A percentile compares a stretch with the other conserved stretches of the same genome.
phyloP scores from a whole-genome alignment of 2,329 filamentous ascomycete genomes.

The Trichoderma semiorbis region DNA sequence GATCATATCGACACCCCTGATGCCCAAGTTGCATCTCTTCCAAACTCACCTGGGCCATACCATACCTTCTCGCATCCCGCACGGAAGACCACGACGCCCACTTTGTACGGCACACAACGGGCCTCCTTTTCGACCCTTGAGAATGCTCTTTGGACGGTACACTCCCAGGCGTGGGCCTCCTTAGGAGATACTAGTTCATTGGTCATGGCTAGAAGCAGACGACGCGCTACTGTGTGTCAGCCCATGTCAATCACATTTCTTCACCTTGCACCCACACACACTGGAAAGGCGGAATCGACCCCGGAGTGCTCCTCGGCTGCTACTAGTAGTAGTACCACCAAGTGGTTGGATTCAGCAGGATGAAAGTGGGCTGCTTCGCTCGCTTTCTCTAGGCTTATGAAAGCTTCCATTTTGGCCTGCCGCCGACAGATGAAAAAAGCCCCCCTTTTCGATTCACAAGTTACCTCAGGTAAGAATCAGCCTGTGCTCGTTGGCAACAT shows the following conservation, averaged over 20 bases:
- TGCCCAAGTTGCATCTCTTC: neutral
- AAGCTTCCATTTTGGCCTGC: neutral
- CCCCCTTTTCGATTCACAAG: neutral
- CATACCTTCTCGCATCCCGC: neutral
- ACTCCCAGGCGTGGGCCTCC: neutral
- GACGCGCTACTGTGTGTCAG: slow-evolving; percentile 17
- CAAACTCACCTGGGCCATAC: neutral
- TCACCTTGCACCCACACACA: slow-evolving; percentile 8
- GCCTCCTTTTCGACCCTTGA: neutral
- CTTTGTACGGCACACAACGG: neutral
- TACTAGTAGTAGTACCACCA: neutral
- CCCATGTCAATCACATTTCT: slow-evolving; percentile 18
- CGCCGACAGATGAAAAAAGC: neutral
- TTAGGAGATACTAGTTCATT: neutral
- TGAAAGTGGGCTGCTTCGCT: neutral
- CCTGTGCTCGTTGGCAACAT: neutral
- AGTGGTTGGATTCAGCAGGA: neutral
- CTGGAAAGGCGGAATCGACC: neutral
- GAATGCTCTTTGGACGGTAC: neutral
- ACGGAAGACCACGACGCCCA: neutral
- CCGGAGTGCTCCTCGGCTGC: neutral
- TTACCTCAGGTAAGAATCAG: neutral
- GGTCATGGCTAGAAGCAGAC: slow-evolving; percentile 5
- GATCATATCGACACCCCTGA: neutral
- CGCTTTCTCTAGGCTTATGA: neutral